Evolutionary conservation across 768 basidiomycete genomes (phyloP).

Genomic region (Hortiboletus flavorubellus): DNA sequence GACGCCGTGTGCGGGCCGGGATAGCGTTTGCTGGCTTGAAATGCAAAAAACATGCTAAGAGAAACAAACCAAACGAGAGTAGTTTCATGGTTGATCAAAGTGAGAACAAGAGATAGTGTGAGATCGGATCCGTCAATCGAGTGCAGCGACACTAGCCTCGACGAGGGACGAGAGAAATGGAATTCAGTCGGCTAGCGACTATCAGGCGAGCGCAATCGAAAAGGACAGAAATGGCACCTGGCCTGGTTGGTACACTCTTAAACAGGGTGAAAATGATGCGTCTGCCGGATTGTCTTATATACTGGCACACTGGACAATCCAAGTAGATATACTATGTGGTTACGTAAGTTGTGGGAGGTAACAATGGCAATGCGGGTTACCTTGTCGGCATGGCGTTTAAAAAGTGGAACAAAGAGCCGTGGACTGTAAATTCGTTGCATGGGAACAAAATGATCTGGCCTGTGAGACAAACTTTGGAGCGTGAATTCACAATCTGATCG

Average conservation of each 20-base stretch:
- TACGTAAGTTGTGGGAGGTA: slow-evolving; percentile 13
- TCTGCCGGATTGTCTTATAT: slow-evolving; percentile 10
- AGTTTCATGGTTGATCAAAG: slow-evolving; percentile 43
- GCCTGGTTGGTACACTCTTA: slow-evolving; percentile 4
- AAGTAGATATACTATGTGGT: not conserved
- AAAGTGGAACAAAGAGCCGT: slow-evolving; percentile 8
- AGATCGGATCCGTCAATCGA: slow-evolving; percentile 6
- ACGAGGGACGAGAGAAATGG: not conserved
- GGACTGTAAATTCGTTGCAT: slow-evolving; percentile 7
- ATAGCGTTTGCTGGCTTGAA: slow-evolving; percentile 34
- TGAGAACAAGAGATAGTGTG: not conserved
- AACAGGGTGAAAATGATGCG: not conserved
- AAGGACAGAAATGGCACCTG: slow-evolving; percentile 20
- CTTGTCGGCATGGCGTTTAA: slow-evolving; percentile 15
- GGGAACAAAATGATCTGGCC: slow-evolving; percentile 11
- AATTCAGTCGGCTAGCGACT: slow-evolving; percentile 17
- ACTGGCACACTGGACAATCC: not conserved
- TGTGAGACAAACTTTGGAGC: not conserved
- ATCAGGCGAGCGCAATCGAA: slow-evolving; percentile 3
- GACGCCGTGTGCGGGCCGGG: slow-evolving; percentile 16
- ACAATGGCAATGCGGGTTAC: slow-evolving; percentile 16
- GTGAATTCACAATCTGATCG: slow-evolving; percentile 4
- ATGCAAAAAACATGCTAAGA: slow-evolving; percentile 51
- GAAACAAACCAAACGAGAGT: slow-evolving; percentile 46
- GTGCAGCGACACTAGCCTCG: slow-evolving; percentile 8